These are phyloP conservation scores for Pseudonitzschia delicatissima DNA, from an alignment of 108 stramenopile genomes.

Conservation along the genomic window DNA sequence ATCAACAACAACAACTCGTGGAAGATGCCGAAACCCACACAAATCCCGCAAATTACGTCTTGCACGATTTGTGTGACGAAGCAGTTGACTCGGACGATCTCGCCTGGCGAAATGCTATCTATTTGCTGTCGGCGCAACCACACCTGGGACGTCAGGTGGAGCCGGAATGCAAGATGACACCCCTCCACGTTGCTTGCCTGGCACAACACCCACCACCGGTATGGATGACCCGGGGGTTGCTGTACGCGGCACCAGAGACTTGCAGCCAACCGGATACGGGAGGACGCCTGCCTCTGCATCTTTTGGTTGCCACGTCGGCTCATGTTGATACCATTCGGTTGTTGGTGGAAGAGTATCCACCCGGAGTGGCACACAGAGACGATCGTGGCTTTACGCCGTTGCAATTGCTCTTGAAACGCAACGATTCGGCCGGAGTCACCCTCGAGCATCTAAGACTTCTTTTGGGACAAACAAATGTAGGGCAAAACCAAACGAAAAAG, in stretches of 20 bases:
- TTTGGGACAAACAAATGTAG: conserved; percentile 28
- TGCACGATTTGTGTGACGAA: conserved; percentile 52
- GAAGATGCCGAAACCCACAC: not conserved
- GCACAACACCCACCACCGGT: conserved; percentile 30
- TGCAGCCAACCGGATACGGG: conserved; percentile 27
- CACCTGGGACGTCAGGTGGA: conserved; percentile 31
- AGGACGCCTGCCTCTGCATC: conserved; percentile 49
- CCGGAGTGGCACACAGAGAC: conserved; percentile 38
- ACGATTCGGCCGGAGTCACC: conserved; percentile 26
- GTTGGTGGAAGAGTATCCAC: conserved; percentile 47
- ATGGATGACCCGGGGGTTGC: conserved; percentile 35
- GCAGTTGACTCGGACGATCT: conserved; percentile 33
- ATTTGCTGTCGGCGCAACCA: conserved; percentile 35
- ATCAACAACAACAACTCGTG: not conserved
- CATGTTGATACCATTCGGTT: conserved; percentile 37
- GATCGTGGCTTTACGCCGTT: conserved; percentile 42
- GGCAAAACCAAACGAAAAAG: not conserved
- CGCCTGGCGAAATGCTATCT: conserved; percentile 46
- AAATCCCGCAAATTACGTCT: conserved; percentile 6
- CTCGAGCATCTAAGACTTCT: conserved; percentile 36
- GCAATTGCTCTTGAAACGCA: conserved; percentile 39
- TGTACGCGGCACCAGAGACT: conserved; percentile 31
- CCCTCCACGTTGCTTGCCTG: conserved; percentile 43
- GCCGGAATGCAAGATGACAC: conserved; percentile 33
- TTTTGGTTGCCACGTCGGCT: conserved; percentile 40